Evolutionary conservation across 148 eudicot genomes (phyloP).

Genomic region (Fallopia convolvulus): DNA sequence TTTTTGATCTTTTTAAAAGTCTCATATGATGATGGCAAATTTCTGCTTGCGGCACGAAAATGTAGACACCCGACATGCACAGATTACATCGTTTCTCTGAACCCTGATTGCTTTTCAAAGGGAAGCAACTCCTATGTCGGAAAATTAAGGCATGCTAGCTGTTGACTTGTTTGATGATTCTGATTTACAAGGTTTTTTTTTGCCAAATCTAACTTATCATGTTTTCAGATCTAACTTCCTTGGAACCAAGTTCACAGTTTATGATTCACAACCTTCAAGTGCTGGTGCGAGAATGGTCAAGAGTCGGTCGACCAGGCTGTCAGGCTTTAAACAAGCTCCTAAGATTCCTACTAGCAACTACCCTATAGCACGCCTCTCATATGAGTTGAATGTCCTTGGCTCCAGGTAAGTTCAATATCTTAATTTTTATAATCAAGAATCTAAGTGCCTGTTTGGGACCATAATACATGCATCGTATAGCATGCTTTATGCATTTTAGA

Average conservation of each 20-base stretch:
- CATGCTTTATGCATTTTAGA: too few species aligned
- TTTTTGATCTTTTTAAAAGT: not conserved
- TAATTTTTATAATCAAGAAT: not conserved
- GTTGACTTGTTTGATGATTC: not conserved
- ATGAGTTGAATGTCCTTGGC: conserved; percentile 83
- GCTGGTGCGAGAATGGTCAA: conserved; percentile 46
- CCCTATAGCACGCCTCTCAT: conserved; percentile 69
- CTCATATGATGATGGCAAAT: conserved; percentile 47
- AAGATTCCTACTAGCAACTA: conserved; percentile 64
- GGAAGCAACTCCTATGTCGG: conserved; percentile 71
- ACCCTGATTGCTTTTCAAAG: conserved; percentile 56
- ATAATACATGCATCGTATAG: too few species aligned
- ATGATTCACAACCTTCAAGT: conserved; percentile 72
- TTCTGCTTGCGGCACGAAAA: conserved; percentile 75
- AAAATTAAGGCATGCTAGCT: conserved; percentile 54
- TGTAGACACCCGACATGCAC: conserved; percentile 78
- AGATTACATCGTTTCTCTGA: conserved; percentile 65
- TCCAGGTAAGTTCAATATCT: conserved; percentile 43
- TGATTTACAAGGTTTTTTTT: not conserved
- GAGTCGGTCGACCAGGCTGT: conserved; percentile 53
- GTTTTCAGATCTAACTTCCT: conserved; percentile 66
- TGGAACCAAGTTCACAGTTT: conserved; percentile 80
- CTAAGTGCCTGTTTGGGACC: too few species aligned
- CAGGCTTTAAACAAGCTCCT: conserved; percentile 64
- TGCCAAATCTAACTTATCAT: not conserved